Evolutionary conservation across 192 early-diverging fungal genomes (phyloP).

Genomic region (Thamnidium elegans): DNA sequence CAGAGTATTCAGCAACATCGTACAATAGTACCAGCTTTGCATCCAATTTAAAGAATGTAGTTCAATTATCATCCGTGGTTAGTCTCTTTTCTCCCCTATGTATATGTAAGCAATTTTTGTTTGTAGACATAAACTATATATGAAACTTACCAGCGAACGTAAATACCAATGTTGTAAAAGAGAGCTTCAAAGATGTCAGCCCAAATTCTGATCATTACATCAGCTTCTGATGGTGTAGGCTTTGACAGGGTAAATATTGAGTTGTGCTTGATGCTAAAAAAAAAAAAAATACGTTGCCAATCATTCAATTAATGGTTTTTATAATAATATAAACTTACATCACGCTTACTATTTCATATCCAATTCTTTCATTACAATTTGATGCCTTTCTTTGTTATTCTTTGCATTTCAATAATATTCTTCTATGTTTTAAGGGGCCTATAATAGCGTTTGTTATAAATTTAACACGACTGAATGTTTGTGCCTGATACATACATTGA

Average conservation of each 20-base stretch:
- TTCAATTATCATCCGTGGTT: too few species aligned
- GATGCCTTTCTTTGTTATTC: background rate
- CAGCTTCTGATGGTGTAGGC: background rate
- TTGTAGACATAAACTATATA: background rate
- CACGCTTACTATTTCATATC: background rate
- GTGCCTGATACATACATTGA: background rate
- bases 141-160: constrained; percentile 5
- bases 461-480: background rate
- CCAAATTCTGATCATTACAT: background rate
- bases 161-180: background rate
- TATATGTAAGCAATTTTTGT: constrained; percentile 8
- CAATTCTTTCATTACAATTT: background rate
- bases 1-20: background rate
- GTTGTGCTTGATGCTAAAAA: background rate
- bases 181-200: background rate
- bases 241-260: background rate
- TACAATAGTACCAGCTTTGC: background rate
- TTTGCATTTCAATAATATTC: background rate
- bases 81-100: background rate
- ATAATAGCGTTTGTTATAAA: background rate
- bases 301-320: constrained; percentile 2
- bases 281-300: background rate
- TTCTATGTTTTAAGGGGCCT: background rate
- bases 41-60: background rate
- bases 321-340: background rate